Conservation (phyloP, 2,329 filamentous ascomycete genomes). For the Aspergillus pseudoglaucus region DNA sequence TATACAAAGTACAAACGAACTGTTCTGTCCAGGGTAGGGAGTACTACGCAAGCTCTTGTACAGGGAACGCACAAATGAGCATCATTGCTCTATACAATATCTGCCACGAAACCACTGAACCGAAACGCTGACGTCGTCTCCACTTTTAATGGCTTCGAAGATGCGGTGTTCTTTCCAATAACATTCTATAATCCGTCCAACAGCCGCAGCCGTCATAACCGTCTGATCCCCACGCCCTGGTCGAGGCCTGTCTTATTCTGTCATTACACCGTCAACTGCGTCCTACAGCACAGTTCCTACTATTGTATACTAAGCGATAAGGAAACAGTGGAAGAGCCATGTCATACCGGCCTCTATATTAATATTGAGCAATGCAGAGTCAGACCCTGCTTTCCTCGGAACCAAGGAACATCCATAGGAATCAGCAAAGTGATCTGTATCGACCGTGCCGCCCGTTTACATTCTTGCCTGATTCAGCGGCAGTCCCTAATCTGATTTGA, state of each 20-base stretch:
- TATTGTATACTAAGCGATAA: background rate
- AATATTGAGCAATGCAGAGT: conserved; percentile 46
- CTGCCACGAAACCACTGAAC: background rate
- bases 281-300: background rate
- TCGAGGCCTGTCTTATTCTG: conserved; percentile 45
- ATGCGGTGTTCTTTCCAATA: conserved; percentile 33
- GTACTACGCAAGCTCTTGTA: no score
- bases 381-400: conserved; percentile 18
- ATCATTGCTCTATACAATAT: background rate
- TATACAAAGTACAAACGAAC: no score
- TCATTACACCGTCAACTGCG: background rate
- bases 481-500: conserved; percentile 28
- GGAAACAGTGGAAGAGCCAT: conserved; percentile 12
- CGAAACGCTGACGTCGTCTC: background rate
- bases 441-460: conserved; percentile 34
- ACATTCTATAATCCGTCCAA: conserved; percentile 38
- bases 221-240: conserved; percentile 45
- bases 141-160: background rate
- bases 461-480: conserved; percentile 29
- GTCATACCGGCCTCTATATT: conserved; percentile 46
- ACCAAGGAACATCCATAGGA: conserved; percentile 42
- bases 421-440: conserved; percentile 41
- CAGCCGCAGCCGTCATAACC: conserved; percentile 36
- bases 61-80: no score
- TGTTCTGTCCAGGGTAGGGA: no score